These are phyloP conservation scores for Penstemon newberryi DNA, from an alignment of 257 asterid species.

Conservation along the genomic window DNA sequence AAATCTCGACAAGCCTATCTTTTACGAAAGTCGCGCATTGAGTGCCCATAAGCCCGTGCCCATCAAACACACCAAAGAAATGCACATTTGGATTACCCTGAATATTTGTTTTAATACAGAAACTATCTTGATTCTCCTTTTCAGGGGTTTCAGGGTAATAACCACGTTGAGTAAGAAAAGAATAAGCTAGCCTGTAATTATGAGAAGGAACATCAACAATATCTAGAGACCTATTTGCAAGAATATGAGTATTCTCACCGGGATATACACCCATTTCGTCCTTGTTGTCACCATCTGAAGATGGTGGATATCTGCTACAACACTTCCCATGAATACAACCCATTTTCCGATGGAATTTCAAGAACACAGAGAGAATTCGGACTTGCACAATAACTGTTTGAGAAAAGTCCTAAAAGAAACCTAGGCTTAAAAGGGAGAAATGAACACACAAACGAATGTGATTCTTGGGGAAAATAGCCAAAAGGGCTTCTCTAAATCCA, in stretches of 20 bases:
- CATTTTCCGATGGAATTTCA: conserved; percentile 45
- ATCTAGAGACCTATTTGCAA: conserved; percentile 47
- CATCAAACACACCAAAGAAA: conserved; percentile 97
- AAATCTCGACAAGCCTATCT: conserved; percentile 70
- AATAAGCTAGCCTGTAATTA: conserved; percentile 58
- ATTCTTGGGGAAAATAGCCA: conserved; percentile 29
- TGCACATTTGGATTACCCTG: conserved; percentile 85
- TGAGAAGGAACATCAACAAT: conserved; percentile 84
- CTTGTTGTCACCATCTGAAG: conserved; percentile 54
- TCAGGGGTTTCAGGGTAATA: conserved; percentile 86
- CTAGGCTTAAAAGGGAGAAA: conserved; percentile 31
- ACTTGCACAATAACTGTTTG: conserved; percentile 47
- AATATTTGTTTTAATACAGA: conserved; percentile 57
- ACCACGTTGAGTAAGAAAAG: conserved; percentile 75
- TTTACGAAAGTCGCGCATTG: conserved; percentile 75
- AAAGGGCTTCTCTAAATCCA: conserved; percentile 38
- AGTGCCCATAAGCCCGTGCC: conserved; percentile 81
- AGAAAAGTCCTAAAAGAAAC: conserved; percentile 43
- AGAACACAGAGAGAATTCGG: conserved; percentile 28
- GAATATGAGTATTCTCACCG: conserved; percentile 42
- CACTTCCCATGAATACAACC: conserved; percentile 94
- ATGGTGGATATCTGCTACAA: conserved; percentile 54
- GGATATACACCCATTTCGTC: conserved; percentile 43
- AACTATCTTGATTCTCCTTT: conserved; percentile 89
- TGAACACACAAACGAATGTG: conserved; percentile 32